Evolutionary conservation across 805 yeast species (phyloP).

Genomic region (Saturnispora dispora): DNA sequence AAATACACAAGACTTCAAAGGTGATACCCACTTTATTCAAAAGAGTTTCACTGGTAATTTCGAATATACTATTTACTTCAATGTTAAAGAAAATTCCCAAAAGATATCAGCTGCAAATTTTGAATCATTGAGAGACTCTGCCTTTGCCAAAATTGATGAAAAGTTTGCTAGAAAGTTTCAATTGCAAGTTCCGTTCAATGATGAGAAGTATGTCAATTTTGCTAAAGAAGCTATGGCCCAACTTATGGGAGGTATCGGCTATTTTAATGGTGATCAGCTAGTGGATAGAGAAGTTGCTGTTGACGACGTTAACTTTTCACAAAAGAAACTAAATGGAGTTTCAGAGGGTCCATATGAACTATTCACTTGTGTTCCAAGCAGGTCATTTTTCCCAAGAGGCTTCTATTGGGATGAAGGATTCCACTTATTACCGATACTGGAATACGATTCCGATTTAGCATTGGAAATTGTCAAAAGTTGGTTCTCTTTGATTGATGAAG

Average conservation of each 20-base stretch:
- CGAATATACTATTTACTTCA: slow-evolving; percentile 64
- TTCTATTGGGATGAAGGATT: slow-evolving; percentile 99
- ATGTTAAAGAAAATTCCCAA: slow-evolving; percentile 35
- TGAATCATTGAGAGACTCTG: slow-evolving; percentile 25
- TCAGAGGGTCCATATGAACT: slow-evolving; percentile 71
- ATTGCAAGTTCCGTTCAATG: slow-evolving; percentile 46
- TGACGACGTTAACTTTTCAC: slow-evolving; percentile 62
- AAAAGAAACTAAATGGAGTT: slow-evolving; percentile 38
- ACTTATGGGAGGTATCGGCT: slow-evolving; percentile 82
- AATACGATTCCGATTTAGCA: slow-evolving; percentile 75
- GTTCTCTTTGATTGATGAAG: slow-evolving; percentile 77
- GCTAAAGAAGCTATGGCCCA: slow-evolving; percentile 77
- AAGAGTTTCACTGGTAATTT: slow-evolving; percentile 64
- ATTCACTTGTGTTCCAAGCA: slow-evolving; percentile 79
- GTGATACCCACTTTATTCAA: slow-evolving; percentile 75
- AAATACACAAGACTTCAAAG: slow-evolving; percentile 51
- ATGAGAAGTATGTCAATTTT: slow-evolving; percentile 38
- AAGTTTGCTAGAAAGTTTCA: slow-evolving; percentile 46
- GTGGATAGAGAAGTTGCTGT: slow-evolving; percentile 66
- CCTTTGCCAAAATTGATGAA: slow-evolving; percentile 34
- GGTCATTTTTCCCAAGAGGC: slow-evolving; percentile 93
- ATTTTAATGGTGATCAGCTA: slow-evolving; percentile 72
- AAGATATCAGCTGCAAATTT: slow-evolving; percentile 32
- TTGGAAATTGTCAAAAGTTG: slow-evolving; percentile 78
- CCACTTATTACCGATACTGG: slow-evolving; percentile 72